Evolutionary conservation across 2,329 filamentous ascomycete species (phyloP).

Genomic region (Penicillium nordicum): DNA sequence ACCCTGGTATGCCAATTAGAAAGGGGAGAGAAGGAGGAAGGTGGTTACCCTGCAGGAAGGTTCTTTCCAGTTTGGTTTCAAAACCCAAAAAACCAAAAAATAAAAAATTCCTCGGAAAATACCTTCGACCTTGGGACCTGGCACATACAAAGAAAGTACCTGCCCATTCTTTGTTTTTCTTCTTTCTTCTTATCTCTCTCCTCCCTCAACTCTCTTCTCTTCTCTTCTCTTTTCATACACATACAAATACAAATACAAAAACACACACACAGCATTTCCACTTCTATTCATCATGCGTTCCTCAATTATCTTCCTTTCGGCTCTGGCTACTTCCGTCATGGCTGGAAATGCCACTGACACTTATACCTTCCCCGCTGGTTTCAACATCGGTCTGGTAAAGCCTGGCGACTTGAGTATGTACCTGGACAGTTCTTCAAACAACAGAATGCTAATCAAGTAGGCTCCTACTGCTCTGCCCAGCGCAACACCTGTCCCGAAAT

Average conservation of each 20-base stretch:
- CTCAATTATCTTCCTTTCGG: conserved; percentile 46
- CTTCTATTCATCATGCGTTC: conserved; percentile 44
- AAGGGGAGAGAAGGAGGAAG: not conserved
- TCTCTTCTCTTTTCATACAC: not conserved
- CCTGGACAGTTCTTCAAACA: not conserved
- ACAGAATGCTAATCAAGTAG: conserved; percentile 26
- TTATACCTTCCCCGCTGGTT: conserved; percentile 39
- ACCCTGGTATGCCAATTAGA: conserved; percentile 4
- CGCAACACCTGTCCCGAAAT: conserved; percentile 58
- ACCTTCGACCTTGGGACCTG: not conserved
- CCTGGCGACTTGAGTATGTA: conserved; percentile 32
- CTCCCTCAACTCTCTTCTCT: not conserved
- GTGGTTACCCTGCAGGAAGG: conserved; percentile 3
- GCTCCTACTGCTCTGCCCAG: conserved; percentile 58
- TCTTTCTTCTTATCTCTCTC: not conserved
- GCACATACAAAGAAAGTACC: conserved; percentile 4
- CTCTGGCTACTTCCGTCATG: conserved; percentile 46
- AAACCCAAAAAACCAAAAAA: not conserved
- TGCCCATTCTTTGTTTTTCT: conserved; percentile 5
- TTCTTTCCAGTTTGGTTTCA: not conserved
- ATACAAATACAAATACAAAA: too few species aligned
- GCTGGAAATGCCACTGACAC: conserved; percentile 42
- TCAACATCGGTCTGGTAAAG: conserved; percentile 44
- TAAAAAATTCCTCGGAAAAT: too few species aligned
- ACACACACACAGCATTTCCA: not conserved